Evolutionary conservation across 306 rosid genomes (phyloP).

Genomic region (Acacia crassicarpa): DNA sequence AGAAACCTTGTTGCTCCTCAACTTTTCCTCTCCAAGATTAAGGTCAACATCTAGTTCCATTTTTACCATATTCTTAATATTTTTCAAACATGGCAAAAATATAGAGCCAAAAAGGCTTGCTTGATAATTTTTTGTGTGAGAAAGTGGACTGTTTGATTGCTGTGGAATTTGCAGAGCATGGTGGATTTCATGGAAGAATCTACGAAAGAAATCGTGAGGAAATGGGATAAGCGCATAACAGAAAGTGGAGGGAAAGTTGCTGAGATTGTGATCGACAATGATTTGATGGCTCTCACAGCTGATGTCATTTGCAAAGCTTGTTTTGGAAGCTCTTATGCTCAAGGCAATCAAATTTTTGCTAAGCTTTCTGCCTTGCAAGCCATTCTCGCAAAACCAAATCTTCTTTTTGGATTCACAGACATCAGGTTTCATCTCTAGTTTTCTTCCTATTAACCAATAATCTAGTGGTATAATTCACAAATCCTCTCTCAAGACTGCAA

Average conservation of each 20-base stretch:
- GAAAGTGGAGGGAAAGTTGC: conserved; percentile 22
- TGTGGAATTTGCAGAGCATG: conserved; percentile 28
- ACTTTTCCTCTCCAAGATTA: conserved; percentile 37
- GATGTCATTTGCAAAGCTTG: conserved; percentile 41
- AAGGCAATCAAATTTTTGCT: conserved; percentile 41
- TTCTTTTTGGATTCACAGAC: conserved; percentile 34
- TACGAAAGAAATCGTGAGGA: not conserved
- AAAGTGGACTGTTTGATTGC: not conserved
- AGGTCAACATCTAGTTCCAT: conserved; percentile 21
- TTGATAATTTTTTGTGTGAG: not conserved
- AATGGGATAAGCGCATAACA: conserved; percentile 28
- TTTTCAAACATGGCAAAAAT: not conserved
- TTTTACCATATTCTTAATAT: not conserved
- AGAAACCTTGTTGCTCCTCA: conserved; percentile 46
- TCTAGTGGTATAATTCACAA: not conserved
- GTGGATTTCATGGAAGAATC: conserved; percentile 34
- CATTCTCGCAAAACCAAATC: conserved; percentile 9
- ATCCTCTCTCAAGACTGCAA: not conserved
- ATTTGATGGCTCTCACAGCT: conserved; percentile 29
- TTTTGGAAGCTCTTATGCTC: conserved; percentile 38
- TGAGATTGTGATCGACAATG: conserved; percentile 35
- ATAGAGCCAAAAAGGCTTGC: not conserved
- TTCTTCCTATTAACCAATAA: not conserved
- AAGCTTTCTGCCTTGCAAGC: conserved; percentile 32
- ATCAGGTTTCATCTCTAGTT: conserved; percentile 17